Evolutionary conservation across 2,329 filamentous ascomycete genomes (phyloP).

Genomic region (Chrysoporthe cubensis): DNA sequence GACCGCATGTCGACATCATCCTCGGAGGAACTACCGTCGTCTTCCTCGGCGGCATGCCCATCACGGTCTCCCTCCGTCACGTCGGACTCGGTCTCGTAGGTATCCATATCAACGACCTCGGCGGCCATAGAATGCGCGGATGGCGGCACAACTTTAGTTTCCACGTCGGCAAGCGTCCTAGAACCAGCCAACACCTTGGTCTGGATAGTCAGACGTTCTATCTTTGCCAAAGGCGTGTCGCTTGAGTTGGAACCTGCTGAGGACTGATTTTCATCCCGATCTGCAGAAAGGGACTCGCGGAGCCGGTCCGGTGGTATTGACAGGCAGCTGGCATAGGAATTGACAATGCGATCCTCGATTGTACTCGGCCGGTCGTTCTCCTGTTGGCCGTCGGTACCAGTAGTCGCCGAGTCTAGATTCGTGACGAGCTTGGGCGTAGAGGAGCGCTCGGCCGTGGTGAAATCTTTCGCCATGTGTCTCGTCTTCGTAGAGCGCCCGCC

Average conservation of each 20-base stretch:
- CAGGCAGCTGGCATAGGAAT: slow-evolving; percentile 25
- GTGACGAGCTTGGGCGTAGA: slow-evolving; percentile 25
- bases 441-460: slow-evolving; percentile 20
- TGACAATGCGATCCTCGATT: slow-evolving; percentile 26
- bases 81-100: slow-evolving; percentile 11
- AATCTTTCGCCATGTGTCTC: slow-evolving; percentile 24
- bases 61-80: background rate
- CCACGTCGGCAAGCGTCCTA: slow-evolving; percentile 28
- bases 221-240: slow-evolving; percentile 9
- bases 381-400: slow-evolving; percentile 10
- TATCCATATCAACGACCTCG: slow-evolving; percentile 21
- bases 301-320: slow-evolving; percentile 25
- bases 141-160: slow-evolving; percentile 24
- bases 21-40: slow-evolving; percentile 19
- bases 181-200: slow-evolving; percentile 27
- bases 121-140: slow-evolving; percentile 27
- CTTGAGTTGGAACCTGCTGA: slow-evolving; percentile 10
- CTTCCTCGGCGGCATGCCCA: background rate
- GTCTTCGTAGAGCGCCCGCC: background rate
- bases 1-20: slow-evolving; percentile 25
- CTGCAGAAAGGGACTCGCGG: slow-evolving; percentile 20
- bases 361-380: slow-evolving; percentile 19
- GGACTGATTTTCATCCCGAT: slow-evolving; percentile 10
- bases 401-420: background rate
- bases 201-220: slow-evolving; percentile 26